Base-by-base conservation (phyloP, 1,284 basidiomycete genomes). In the Ustilago shanxiensis region DNA sequence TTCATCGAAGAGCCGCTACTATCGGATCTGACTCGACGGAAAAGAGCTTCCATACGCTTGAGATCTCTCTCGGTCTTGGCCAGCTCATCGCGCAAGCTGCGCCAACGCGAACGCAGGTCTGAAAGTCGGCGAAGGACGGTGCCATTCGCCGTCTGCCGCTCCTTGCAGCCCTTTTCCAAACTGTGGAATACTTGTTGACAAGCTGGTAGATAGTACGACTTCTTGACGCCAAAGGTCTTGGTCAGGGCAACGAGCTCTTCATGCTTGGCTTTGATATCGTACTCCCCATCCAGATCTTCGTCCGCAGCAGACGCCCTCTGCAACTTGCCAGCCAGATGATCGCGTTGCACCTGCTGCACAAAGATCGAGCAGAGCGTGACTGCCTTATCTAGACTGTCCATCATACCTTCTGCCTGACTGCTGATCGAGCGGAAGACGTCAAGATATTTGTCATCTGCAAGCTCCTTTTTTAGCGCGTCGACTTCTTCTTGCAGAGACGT, bases 371-470 rank as follows among this genome's bases (percentile, higher is more conserved):
- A 94, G 79, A 92, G 90, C 77, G 91, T 91, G 51, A 95, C 91
- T 8, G 93, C 93, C 85, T 95, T 96, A 88, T 97, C 93, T 73
- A 98, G 87, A 81, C 93, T 94, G 29, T 91, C 91, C 94, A 98
- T 95, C 95, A 98, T 96, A 29, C 93, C 93, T 83, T 95, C 93
- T 35, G 95, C 95, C 86, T 98, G 95, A 72, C 93, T 91, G 14
- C 92, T 92, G 47, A 95, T 94, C 39, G 93, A 95, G 74, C 93
- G 89, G 86, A 98, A 98, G n/a, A 97, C 92, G 10, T 92, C 92
- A 80, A 98, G 89, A 92, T 94, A 97, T 59, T 94, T 95, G 86
- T 98, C 95, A 86, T 98, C 96, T 86, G 93, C 94, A 68, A 98
- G 88, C 86, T 98, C 95, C 82, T 94, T 93, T 75, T 92, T 89